These are phyloP conservation scores for Hyparrhenia diplandra DNA, from an alignment of 176 grass and related monocot species.

Conservation along the genomic window DNA sequence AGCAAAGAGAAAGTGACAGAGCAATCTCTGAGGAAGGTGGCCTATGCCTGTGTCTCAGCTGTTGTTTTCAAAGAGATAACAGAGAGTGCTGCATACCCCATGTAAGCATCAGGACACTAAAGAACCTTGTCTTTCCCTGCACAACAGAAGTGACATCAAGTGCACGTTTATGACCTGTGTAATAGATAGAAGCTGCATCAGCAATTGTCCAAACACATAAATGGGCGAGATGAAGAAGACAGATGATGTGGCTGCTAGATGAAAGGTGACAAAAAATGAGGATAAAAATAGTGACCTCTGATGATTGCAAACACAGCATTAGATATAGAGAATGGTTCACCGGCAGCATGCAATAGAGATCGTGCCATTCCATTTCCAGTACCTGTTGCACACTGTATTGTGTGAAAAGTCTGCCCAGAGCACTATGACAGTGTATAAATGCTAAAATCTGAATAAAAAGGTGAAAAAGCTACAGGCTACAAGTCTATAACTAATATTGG, in stretches of 20 bases:
- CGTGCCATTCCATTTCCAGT: slow-evolving; percentile 95
- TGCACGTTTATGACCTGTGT: slow-evolving; percentile 66
- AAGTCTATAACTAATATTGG: background rate
- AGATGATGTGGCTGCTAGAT: background rate
- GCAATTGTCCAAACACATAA: slow-evolving; percentile 15
- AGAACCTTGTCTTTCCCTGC: slow-evolving; percentile 88
- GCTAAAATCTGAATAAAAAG: slow-evolving; percentile 1
- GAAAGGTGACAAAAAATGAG: background rate
- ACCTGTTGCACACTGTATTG: slow-evolving; percentile 48
- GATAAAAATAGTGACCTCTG: slow-evolving; percentile 37
- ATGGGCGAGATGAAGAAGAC: background rate
- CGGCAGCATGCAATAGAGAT: slow-evolving; percentile 71
- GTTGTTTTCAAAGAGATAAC: background rate
- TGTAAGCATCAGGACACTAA: slow-evolving; percentile 93
- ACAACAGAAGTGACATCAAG: slow-evolving; percentile 84
- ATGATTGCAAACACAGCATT: slow-evolving; percentile 89
- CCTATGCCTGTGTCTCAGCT: background rate
- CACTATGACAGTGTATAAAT: background rate
- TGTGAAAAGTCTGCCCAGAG: slow-evolving; percentile 12
- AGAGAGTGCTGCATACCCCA: slow-evolving; percentile 61
- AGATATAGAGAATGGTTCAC: slow-evolving; percentile 57
- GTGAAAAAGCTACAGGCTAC: background rate
- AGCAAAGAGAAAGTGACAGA: background rate
- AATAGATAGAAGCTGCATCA: slow-evolving; percentile 24
- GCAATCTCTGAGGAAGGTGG: slow-evolving; percentile 3